Evolutionary conservation across 495 filamentous ascomycete species (phyloP).

Genomic region (Apiosordaria backusii): DNA sequence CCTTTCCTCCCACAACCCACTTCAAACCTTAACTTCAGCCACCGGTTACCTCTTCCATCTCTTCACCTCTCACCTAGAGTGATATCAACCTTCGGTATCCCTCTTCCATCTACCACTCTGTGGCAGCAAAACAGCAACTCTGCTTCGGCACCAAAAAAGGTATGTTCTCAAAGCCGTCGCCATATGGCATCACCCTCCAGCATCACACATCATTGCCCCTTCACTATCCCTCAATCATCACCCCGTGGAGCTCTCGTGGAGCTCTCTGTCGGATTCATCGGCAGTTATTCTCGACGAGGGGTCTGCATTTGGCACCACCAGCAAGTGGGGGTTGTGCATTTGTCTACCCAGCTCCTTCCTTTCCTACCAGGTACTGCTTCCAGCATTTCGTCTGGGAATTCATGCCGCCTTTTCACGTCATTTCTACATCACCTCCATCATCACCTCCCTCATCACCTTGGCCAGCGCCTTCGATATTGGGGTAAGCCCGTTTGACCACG

Average conservation of each 20-base stretch:
- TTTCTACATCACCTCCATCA: no score
- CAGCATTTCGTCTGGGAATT: no score
- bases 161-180: not conserved
- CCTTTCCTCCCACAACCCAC: not conserved
- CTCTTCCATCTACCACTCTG: not conserved
- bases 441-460: no score
- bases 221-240: no score
- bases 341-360: not conserved
- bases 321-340: not conserved
- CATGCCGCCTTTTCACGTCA: not conserved
- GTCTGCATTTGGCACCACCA: not conserved
- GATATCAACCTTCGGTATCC: not conserved
- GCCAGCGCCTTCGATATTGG: no score
- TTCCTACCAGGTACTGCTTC: not conserved
- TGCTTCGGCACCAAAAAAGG: not conserved
- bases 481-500: no score
- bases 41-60: not conserved
- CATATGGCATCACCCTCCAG: slow-evolving; percentile 19
- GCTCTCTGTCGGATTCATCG: not conserved
- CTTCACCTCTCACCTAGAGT: not conserved
- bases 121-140: not conserved
- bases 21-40: not conserved
- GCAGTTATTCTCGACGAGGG: not conserved
- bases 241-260: not conserved
- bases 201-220: not conserved